phyloP scores from a whole-genome alignment of 163 green algal genomes.

The Chlorella variabilis region DNA sequence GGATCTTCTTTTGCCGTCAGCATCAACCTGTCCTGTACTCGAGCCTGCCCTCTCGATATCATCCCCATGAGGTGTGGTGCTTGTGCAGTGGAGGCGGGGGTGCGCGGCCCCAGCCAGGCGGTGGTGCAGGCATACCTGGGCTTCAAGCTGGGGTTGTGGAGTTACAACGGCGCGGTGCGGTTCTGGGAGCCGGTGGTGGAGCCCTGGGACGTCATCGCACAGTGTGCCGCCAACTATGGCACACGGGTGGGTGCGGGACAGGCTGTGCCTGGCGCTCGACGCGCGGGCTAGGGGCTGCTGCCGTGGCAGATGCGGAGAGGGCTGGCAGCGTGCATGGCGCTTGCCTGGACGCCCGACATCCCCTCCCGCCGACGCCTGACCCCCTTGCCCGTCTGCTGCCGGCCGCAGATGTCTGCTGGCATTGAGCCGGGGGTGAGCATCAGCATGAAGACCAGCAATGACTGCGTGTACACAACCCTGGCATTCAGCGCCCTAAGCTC shows the following conservation, averaged over 20 bases:
- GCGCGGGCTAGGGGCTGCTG: too few relatives aligned
- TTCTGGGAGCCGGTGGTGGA: constrained; percentile 88
- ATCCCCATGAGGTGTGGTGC: too few relatives aligned
- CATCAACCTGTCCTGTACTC: too few relatives aligned
- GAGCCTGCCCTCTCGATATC: too few relatives aligned
- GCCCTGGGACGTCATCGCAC: constrained; percentile 77
- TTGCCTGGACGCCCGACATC: background rate
- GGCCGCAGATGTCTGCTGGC: constrained; percentile 45
- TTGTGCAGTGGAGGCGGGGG: constrained; percentile 36
- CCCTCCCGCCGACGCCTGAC: too few relatives aligned
- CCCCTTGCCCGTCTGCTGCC: too few relatives aligned
- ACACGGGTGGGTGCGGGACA: constrained; percentile 5
- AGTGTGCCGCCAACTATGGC: constrained; percentile 53
- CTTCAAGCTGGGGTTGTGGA: constrained; percentile 50
- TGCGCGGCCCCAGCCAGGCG: constrained; percentile 27
- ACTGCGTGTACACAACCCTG: constrained; percentile 64
- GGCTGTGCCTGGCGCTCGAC: too few relatives aligned
- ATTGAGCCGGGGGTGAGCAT: constrained; percentile 61
- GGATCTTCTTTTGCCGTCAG: too few relatives aligned
- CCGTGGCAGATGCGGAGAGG: too few relatives aligned
- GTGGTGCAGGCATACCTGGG: constrained; percentile 63
- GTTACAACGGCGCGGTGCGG: constrained; percentile 49
- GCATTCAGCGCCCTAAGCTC: constrained; percentile 56
- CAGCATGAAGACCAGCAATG: constrained; percentile 62
- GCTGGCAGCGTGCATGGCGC: background rate